Conservation (phyloP, 169 alveolate genomes). For the Eimeria zaria region DNA sequence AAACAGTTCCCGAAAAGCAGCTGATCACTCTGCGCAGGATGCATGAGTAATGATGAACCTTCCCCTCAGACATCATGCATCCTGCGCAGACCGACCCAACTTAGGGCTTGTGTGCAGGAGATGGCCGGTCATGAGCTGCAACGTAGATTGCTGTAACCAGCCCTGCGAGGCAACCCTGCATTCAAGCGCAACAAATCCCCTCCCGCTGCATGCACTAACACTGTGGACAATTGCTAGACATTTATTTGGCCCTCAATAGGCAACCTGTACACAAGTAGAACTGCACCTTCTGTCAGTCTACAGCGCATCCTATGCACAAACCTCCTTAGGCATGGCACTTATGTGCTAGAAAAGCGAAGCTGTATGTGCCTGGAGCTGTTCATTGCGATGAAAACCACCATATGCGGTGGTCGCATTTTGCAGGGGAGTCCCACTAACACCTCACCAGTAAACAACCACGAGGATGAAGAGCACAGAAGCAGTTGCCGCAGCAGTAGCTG, state of each 20-base stretch:
- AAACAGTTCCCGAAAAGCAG: no score
- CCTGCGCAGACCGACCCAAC: neutral
- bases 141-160: neutral
- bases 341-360: neutral
- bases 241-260: neutral
- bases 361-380: neutral
- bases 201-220: neutral
- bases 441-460: neutral
- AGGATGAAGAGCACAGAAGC: neutral
- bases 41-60: neutral
- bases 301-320: no score
- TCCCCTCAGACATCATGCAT: neutral
- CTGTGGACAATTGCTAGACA: neutral
- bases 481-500: conserved; percentile 3
- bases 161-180: neutral
- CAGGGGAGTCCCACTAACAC: neutral
- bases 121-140: neutral
- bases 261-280: neutral
- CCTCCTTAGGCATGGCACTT: neutral
- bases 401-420: neutral
- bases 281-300: neutral
- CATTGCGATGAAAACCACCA: neutral
- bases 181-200: neutral
- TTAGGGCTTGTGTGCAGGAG: neutral
- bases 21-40: no score